Conservation (phyloP, 352 stramenopile species). For the Pythium aphanidermatum region DNA sequence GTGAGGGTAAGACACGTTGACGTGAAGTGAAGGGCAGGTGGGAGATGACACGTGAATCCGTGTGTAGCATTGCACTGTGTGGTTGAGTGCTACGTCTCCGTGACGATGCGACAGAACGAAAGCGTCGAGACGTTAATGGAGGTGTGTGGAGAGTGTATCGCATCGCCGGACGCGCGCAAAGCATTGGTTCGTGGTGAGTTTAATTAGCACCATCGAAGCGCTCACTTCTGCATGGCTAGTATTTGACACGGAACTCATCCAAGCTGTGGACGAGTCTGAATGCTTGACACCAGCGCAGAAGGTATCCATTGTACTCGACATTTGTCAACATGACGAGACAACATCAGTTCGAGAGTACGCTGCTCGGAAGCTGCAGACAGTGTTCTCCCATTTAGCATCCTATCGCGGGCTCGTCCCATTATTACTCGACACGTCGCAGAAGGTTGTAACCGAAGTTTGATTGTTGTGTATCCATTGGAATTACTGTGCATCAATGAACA, state of each 20-base stretch:
- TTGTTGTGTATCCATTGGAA: no score
- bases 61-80: slow-evolving; percentile 7
- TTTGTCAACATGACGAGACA: slow-evolving; percentile 2
- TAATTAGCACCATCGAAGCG: slow-evolving; percentile 3
- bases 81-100: slow-evolving; percentile 3
- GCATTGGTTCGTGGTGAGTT: no score
- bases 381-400: slow-evolving; percentile 1
- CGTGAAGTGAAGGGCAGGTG: no score
- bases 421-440: slow-evolving; percentile 7
- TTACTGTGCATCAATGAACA: no score
- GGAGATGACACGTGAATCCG: neutral
- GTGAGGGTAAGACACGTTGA: slow-evolving; percentile 1
- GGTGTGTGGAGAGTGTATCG: neutral
- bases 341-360: slow-evolving; percentile 6
- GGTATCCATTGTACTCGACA: slow-evolving; percentile 1
- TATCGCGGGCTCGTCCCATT: neutral
- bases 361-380: neutral
- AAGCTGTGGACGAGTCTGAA: slow-evolving; percentile 6
- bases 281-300: slow-evolving; percentile 9
- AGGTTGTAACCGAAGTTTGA: no score
- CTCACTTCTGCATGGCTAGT: slow-evolving; percentile 1
- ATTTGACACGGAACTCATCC: neutral
- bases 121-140: slow-evolving; percentile 4
- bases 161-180: no score
- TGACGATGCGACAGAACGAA: neutral